Base-by-base conservation (phyloP, 192 early-diverging fungal species). In the Coemansia sp. region DNA sequence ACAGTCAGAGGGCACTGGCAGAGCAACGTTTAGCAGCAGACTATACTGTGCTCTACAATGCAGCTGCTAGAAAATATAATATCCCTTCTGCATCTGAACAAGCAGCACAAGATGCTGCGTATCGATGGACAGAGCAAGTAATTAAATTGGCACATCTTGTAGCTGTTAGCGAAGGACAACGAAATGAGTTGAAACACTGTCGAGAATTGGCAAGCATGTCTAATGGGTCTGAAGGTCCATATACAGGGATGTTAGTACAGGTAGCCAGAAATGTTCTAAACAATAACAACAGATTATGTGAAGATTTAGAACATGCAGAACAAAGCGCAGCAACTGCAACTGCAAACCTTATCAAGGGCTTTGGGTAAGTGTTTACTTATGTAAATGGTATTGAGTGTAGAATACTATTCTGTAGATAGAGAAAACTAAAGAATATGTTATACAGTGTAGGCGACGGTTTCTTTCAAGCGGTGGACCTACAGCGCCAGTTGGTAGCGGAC, bases 291-390 rank as follows among this genome's bases (percentile, higher is more conserved):
- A 19, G 19, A 46, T 46, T 46, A 10, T 70, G 71, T 11, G 51
- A 54, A 0, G 67, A 72, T 23, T 51, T 82, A 53, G 74, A 73
- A 59, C 68, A 70, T 11, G 79, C 79, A 3, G 79, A 82, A 64
- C 74, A 70, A 21, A 59, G 70, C 6, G 57, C 59, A 1, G 74
- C 59, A 2, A 25, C 56, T 19, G 71, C 79, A 5, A 71, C 78
- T 20, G 71, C 68, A 7, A 75, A 68, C 14, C 50, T 82, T 59
- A 70, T 82, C 58, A 76, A 76, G 74, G 79, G 79, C 33, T 55
- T 82, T 22, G 79, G 78, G 72, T 80, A 74, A 74, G 72, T 31
- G 14, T 10, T 39, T 17, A 46, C 39, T 17, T 46, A 1, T 46
- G 39, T 17, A 46, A 46, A 46, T 46, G 39, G 11, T 46, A 46